phyloP scores from a whole-genome alignment of 164 flowering plant genomes.

The Liriodendron chinense region DNA sequence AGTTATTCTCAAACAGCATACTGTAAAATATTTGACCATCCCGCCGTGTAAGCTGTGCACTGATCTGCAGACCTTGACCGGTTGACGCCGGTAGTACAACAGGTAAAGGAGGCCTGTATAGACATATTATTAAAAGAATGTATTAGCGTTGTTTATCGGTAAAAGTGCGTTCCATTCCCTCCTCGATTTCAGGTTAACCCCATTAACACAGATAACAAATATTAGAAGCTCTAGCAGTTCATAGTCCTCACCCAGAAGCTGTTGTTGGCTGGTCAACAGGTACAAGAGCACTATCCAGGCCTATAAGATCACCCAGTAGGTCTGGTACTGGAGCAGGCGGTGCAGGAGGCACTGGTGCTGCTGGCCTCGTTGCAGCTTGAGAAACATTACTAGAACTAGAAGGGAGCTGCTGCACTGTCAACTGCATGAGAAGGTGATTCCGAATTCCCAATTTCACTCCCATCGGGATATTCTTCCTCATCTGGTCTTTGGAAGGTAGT shows the following conservation, averaged over 20 bases:
- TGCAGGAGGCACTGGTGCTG: conserved; percentile 24
- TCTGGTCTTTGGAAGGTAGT: conserved; percentile 74
- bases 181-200: not conserved
- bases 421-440: conserved; percentile 59
- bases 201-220: not conserved
- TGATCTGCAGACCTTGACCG: conserved; percentile 92
- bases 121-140: not conserved
- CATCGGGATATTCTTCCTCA: conserved; percentile 92
- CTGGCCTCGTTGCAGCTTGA: conserved; percentile 33
- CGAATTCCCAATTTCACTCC: conserved; percentile 68
- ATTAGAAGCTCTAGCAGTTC: not conserved
- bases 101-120: conserved; percentile 83
- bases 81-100: conserved; percentile 70
- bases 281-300: conserved; percentile 81
- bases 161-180: not conserved
- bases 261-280: conserved; percentile 72
- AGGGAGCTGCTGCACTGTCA: conserved; percentile 55
- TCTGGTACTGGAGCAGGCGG: conserved; percentile 78
- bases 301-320: conserved; percentile 89
- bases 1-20: conserved; percentile 79
- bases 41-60: conserved; percentile 69
- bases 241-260: conserved; percentile 58
- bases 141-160: not conserved
- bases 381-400: conserved; percentile 43
- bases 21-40: conserved; percentile 94